Evolutionary conservation across 83 land plant species (phyloP).

Genomic region (Thuja plicata): DNA sequence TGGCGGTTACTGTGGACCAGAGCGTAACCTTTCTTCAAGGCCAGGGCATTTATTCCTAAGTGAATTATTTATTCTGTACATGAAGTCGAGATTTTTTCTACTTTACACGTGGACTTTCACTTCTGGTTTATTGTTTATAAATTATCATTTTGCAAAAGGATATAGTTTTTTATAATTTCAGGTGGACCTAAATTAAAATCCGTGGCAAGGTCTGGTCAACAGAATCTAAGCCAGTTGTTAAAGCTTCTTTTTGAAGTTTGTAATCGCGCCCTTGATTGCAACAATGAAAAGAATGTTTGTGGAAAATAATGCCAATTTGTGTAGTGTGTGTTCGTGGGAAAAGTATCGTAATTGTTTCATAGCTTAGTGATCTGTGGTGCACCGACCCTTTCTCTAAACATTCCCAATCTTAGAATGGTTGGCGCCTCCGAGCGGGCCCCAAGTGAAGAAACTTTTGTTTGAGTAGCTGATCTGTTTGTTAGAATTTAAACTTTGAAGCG

Average conservation of each 20-base stretch:
- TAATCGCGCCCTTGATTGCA: no score
- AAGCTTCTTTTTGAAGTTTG: background rate
- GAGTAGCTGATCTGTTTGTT: no score
- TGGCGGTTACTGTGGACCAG: constrained; percentile 61
- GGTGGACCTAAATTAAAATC: background rate
- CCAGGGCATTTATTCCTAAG: background rate
- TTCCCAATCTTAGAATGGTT: no score
- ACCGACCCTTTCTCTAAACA: no score
- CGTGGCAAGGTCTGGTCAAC: background rate
- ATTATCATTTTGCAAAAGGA: background rate
- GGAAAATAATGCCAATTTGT: no score
- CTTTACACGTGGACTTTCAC: background rate
- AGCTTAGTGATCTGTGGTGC: no score
- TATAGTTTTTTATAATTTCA: background rate
- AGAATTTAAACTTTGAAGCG: no score
- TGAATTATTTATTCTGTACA: background rate
- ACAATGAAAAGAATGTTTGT: no score
- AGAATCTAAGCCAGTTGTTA: background rate
- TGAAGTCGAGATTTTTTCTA: background rate
- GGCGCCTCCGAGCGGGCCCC: no score
- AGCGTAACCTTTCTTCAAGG: constrained; percentile 18
- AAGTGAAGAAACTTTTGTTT: no score
- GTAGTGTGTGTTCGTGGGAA: no score
- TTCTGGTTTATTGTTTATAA: background rate
- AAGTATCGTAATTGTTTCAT: no score